These are phyloP conservation scores for Tetraselmis striata DNA, from an alignment of 139 green algal species.

Conservation along the genomic window DNA sequence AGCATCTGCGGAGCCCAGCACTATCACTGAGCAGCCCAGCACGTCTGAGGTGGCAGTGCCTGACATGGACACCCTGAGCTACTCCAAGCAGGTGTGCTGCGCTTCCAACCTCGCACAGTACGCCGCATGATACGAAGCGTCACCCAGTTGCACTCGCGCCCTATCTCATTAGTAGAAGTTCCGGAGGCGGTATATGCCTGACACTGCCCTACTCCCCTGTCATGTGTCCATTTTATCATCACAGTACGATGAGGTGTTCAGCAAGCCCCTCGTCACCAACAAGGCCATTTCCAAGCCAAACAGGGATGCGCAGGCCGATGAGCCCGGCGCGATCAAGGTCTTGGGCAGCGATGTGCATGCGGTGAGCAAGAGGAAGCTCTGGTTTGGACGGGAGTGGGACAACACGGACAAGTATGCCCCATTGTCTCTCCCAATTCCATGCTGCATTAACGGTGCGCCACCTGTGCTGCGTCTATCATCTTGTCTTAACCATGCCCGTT, in stretches of 20 bases:
- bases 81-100: neutral
- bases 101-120: neutral
- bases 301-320: constrained; percentile 45
- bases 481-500: neutral
- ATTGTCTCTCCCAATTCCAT: no score
- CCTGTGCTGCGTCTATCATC: no score
- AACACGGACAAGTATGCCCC: constrained; percentile 54
- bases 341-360: constrained; percentile 55
- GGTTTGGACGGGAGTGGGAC: constrained; percentile 56
- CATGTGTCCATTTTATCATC: no score
- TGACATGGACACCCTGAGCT: neutral
- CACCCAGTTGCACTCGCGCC: neutral
- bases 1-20: neutral
- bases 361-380: constrained; percentile 37
- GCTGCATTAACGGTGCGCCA: no score
- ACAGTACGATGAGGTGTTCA: constrained; percentile 74
- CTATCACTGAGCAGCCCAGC: neutral
- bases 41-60: neutral
- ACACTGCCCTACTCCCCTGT: no score
- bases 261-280: constrained; percentile 42
- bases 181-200: no score
- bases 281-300: constrained; percentile 70
- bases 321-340: constrained; percentile 48
- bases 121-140: neutral
- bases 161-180: no score